Evolutionary conservation across 2,329 filamentous ascomycete genomes (phyloP).

Genomic region (Capronia coronata): DNA sequence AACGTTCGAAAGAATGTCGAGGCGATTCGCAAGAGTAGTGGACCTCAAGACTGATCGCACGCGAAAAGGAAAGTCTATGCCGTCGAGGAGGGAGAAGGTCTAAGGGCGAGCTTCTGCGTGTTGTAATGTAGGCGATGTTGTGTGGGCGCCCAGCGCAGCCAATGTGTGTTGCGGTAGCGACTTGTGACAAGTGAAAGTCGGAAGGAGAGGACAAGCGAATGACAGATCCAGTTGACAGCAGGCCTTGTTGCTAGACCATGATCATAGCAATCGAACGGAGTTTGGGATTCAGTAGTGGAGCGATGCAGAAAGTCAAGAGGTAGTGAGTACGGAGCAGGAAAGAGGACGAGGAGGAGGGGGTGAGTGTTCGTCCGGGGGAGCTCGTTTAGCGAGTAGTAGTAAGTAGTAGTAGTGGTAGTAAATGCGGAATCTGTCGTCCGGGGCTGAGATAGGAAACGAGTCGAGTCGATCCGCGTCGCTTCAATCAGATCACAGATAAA

Average conservation of each 20-base stretch:
- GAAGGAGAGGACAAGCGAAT: constrained; percentile 15
- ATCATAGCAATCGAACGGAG: constrained; percentile 8
- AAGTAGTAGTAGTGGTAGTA: neutral
- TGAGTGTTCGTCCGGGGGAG: neutral
- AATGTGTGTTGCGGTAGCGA: constrained; percentile 6
- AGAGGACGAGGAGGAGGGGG: neutral
- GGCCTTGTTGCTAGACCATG: constrained; percentile 22
- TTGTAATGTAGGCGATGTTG: neutral
- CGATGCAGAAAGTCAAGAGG: neutral
- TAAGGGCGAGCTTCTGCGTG: neutral
- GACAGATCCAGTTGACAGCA: constrained; percentile 18
- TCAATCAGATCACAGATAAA: neutral
- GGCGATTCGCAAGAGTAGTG: neutral
- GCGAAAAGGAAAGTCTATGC: neutral
- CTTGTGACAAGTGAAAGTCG: neutral
- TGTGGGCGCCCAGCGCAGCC: constrained; percentile 23
- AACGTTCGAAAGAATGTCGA: neutral
- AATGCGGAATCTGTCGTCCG: neutral
- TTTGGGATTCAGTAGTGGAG: neutral
- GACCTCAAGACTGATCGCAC: constrained; percentile 1
- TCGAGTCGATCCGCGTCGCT: no score
- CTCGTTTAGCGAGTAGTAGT: neutral
- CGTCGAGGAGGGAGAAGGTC: neutral
- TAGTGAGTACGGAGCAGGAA: neutral
- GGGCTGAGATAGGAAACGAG: neutral